Conservation (phyloP, 495 filamentous ascomycete genomes). For the Extremus antarcticus region DNA sequence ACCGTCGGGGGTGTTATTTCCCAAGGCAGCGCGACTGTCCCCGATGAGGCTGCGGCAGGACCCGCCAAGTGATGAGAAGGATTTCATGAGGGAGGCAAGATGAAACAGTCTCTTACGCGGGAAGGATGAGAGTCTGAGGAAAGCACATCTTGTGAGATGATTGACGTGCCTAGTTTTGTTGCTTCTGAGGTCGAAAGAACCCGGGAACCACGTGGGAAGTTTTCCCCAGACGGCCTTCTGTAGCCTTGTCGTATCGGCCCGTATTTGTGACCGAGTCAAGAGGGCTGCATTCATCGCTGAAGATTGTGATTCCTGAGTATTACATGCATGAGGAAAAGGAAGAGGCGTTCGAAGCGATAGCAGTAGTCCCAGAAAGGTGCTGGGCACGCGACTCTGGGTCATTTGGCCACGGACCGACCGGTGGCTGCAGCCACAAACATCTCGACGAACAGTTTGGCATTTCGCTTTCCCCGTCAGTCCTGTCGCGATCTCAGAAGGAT, state of each 20-base stretch:
- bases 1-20: background rate
- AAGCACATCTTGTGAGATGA: no score
- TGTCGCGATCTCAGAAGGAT: no score
- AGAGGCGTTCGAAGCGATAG: background rate
- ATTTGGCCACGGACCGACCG: background rate
- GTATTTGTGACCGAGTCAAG: no score
- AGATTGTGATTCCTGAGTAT: no score
- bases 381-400: background rate
- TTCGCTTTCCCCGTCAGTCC: no score
- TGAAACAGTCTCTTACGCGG: background rate
- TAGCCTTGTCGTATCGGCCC: no score
- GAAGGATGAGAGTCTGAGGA: background rate
- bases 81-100: background rate
- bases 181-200: no score
- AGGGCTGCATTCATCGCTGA: no score
- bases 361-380: background rate
- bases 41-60: background rate
- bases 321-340: background rate
- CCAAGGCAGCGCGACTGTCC: background rate
- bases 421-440: background rate
- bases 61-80: background rate
- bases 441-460: no score
- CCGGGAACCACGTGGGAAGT: no score
- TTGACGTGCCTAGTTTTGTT: no score
- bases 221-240: no score